phyloP scores from a whole-genome alignment of 169 alveolate species.

The Plasmodium sp. region DNA sequence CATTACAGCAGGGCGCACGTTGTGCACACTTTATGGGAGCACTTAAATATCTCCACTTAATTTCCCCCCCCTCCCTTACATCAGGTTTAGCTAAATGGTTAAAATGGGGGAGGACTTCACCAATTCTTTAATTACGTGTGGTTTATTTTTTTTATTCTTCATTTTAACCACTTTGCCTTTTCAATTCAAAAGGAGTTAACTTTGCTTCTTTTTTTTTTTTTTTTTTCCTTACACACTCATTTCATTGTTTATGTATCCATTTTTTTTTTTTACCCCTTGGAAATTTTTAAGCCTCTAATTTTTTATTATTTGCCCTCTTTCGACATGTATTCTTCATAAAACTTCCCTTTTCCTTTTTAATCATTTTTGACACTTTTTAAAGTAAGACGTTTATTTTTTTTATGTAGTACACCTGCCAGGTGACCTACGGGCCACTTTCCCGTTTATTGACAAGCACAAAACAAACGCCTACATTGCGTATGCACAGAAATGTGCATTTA shows the following conservation, averaged over 20 bases:
- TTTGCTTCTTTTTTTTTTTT: no score
- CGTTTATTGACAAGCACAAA: neutral
- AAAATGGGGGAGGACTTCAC: neutral
- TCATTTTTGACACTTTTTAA: neutral
- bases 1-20: neutral
- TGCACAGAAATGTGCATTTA: neutral
- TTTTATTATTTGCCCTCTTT: neutral
- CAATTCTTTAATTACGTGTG: neutral
- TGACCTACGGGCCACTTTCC: neutral
- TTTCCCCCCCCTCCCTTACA: neutral
- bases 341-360: neutral
- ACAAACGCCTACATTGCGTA: neutral
- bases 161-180: neutral
- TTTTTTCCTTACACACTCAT: neutral
- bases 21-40: neutral
- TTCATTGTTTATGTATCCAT: neutral
- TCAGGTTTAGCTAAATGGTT: neutral
- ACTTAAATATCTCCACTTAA: neutral
- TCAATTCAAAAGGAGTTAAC: neutral
- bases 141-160: neutral
- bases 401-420: neutral
- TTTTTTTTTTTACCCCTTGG: neutral
- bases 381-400: neutral
- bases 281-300: neutral
- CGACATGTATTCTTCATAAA: neutral